Percentiles rank a stretch among this genome's conserved stretches.
These are phyloP conservation scores for Geranium rotundifolium DNA, from an alignment of 345 rosid genomes.

Conservation along the genomic window DNA sequence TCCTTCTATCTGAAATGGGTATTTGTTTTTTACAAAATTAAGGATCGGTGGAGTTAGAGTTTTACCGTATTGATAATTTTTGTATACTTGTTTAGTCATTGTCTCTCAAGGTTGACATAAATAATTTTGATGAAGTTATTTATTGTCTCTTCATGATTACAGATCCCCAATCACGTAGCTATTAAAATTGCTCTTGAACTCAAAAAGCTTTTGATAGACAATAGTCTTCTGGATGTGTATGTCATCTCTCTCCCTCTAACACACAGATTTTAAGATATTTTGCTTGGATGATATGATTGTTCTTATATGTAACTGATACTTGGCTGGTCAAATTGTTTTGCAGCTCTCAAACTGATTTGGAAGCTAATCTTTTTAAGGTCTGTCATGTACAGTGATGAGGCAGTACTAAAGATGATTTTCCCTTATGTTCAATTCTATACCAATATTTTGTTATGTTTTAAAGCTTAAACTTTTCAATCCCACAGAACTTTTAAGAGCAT, in stretches of 20 bases:
- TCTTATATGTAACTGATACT: background rate
- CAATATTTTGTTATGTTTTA: background rate
- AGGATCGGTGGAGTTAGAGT: too few relatives aligned
- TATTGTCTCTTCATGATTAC: conserved; percentile 13
- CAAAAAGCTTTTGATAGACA: conserved; percentile 89
- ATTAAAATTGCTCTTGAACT: conserved; percentile 90
- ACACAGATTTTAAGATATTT: background rate
- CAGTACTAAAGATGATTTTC: background rate
- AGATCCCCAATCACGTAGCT: conserved; percentile 97
- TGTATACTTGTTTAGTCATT: too few relatives aligned
- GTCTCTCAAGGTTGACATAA: too few relatives aligned
- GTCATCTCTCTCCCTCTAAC: conserved; percentile 11
- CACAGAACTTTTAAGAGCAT: background rate
- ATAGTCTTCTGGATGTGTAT: conserved; percentile 98
- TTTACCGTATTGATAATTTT: too few relatives aligned
- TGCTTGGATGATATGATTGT: background rate
- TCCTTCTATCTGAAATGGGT: too few relatives aligned
- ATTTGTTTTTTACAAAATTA: too few relatives aligned
- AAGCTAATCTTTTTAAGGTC: conserved; percentile 87
- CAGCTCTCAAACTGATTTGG: conserved; percentile 90
- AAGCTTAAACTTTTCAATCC: background rate
- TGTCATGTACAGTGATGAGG: background rate
- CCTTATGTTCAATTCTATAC: background rate
- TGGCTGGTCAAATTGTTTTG: conserved; percentile 11
- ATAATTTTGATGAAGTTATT: background rate